Conservation (phyloP, 2,329 filamentous ascomycete genomes). For the Ophiostoma angusticollis region DNA sequence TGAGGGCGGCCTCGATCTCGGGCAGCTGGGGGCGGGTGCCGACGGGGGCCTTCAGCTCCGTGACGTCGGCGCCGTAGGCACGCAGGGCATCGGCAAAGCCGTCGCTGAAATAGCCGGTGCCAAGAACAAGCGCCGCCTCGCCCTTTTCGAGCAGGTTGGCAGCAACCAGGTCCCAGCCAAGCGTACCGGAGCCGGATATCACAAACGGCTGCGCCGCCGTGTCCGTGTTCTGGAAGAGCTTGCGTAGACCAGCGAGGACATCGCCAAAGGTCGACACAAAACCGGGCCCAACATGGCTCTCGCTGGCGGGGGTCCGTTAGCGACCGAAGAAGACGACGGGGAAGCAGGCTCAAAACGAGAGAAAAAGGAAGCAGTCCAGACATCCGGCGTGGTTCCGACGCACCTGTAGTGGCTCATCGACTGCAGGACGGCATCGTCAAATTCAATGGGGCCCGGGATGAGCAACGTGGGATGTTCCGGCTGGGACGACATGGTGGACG, state of each 20-base stretch:
- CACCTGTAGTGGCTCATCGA: conserved; percentile 93
- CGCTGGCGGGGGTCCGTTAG: conserved; percentile 36
- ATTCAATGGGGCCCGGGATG: conserved; percentile 96
- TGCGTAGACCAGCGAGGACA: conserved; percentile 72
- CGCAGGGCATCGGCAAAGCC: conserved; percentile 86
- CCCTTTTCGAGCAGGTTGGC: conserved; percentile 82
- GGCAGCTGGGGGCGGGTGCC: conserved; percentile 75
- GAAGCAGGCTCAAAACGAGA: not conserved
- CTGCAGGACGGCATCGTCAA: conserved; percentile 90
- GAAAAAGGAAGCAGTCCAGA: not conserved
- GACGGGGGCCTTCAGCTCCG: conserved; percentile 79
- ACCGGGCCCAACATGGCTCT: conserved; percentile 81
- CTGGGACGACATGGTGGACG: conserved; percentile 45
- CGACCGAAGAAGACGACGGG: not conserved
- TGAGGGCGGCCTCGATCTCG: conserved; percentile 78
- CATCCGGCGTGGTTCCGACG: no score
- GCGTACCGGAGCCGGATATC: conserved; percentile 84
- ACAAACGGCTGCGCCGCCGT: conserved; percentile 79
- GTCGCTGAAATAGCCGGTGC: conserved; percentile 95
- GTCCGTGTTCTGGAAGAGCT: conserved; percentile 85
- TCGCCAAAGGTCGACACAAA: conserved; percentile 91
- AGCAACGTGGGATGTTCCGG: conserved; percentile 60
- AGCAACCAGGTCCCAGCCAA: conserved; percentile 95
- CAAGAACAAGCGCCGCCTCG: conserved; percentile 82
- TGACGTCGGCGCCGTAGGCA: conserved; percentile 81